Evolutionary conservation across 805 yeast species (phyloP), one percentile per base, ranked within the genome.

Genomic region (Starmerella stigmatis): DNA sequence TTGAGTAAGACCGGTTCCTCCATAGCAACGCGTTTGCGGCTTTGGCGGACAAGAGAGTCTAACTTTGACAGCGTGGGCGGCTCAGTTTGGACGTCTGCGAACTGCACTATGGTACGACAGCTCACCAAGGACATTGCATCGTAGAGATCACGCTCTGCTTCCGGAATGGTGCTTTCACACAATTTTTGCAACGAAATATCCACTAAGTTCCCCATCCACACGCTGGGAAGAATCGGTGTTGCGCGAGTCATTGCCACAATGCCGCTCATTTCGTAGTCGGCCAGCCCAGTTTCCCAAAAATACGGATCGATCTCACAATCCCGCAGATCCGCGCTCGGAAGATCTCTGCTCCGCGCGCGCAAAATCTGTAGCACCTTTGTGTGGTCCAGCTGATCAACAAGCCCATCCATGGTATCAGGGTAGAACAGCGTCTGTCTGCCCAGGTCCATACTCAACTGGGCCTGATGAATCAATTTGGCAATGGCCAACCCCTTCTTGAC

Each of bases 161-260:
- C n/a, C 5, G 26, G 17, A 8, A 19, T 32, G 35, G 23, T 32
- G 17, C n/a, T n/a, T n/a, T n/a, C n/a, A n/a, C n/a, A n/a, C n/a
- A n/a, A n/a, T n/a, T n/a, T n/a, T n/a, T n/a, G n/a, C n/a, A n/a
- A n/a, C n/a, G 20, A 12, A 9, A 10, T 68, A 63, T 88, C 95
- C 52, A 83, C 76, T 1, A 78, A 66, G 57, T 88, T 89, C 2
- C 97, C 97, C 42, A 81, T 70, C 88, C 89, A 88, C 5, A 86
- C 73, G 40, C 74, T 68, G 9, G 45, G 41, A 17, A n/a, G 13
- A 9, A 45, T 25, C 22, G 20, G 26, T n/a, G 37, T 20, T 7
- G 39, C 31, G 3, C 22, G 16, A 11, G 48, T 25, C 37, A 33
- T 28, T 3, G 53, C 68, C 70, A 41, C 63, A 9, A 32, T 31